Conservation (phyloP, 176 grass and related monocot genomes). For the Dendrocalamus sinicus region DNA sequence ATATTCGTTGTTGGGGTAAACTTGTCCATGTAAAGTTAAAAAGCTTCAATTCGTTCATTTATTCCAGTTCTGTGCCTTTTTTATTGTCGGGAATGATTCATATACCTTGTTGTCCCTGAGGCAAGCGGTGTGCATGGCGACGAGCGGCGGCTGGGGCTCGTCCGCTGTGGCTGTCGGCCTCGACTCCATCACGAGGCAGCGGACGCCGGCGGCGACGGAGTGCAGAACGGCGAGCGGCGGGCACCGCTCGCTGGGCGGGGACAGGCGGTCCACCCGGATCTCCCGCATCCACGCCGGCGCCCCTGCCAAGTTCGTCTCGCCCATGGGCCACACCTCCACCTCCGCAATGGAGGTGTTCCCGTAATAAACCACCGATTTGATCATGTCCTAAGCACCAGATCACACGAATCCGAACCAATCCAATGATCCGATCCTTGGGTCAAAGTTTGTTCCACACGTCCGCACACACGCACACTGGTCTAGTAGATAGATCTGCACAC, state of each 20-base stretch:
- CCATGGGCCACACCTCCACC: constrained; percentile 72
- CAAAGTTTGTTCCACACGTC: constrained; percentile 23
- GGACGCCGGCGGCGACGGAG: constrained; percentile 48
- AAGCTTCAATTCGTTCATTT: neutral
- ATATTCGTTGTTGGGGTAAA: constrained; percentile 18
- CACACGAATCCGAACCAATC: constrained; percentile 11
- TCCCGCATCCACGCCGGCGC: constrained; percentile 49
- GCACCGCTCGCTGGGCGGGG: constrained; percentile 69
- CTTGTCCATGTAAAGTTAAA: constrained; percentile 27
- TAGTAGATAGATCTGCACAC: constrained; percentile 18
- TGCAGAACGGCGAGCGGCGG: constrained; percentile 73
- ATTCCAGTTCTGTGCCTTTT: neutral
- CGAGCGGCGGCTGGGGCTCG: constrained; percentile 53
- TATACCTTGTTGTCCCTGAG: constrained; percentile 78
- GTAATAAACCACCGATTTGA: constrained; percentile 72
- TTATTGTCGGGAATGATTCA: constrained; percentile 49
- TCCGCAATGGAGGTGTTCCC: constrained; percentile 67
- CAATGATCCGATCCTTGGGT: constrained; percentile 29
- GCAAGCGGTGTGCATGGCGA: constrained; percentile 68
- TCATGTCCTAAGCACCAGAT: constrained; percentile 57
- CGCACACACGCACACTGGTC: constrained; percentile 16
- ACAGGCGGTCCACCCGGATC: constrained; percentile 70
- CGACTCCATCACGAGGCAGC: constrained; percentile 77
- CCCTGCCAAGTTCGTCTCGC: constrained; percentile 49
- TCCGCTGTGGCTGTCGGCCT: constrained; percentile 38